Conservation (phyloP, 2,329 filamentous ascomycete species). For the Fusarium irregulare region DNA sequence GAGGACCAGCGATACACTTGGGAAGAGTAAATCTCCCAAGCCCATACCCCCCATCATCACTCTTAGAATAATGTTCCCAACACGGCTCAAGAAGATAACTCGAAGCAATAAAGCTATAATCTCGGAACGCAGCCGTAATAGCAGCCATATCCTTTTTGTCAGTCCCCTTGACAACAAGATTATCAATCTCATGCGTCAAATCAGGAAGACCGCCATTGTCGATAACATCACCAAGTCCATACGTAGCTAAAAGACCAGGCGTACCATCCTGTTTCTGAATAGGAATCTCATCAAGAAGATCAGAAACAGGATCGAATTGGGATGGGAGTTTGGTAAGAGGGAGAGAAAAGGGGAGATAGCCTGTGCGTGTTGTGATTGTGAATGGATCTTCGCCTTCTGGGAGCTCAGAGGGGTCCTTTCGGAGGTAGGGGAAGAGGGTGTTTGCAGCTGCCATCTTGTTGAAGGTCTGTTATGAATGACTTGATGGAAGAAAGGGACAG, state of each 20-base stretch:
- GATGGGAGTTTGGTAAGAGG: conserved; percentile 31
- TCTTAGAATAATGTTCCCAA: conserved; percentile 35
- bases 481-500: no score
- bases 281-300: conserved; percentile 33
- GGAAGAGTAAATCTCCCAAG: conserved; percentile 33
- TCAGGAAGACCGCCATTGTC: conserved; percentile 33
- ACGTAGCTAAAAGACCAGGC: conserved; percentile 27
- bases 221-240: conserved; percentile 31
- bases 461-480: neutral
- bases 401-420: conserved; percentile 33
- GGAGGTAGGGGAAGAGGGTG: conserved; percentile 36
- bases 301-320: conserved; percentile 31
- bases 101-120: conserved; percentile 37
- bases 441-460: conserved; percentile 35
- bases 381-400: conserved; percentile 35
- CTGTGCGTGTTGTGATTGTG: conserved; percentile 36
- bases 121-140: conserved; percentile 32
- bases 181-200: conserved; percentile 35
- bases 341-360: conserved; percentile 32
- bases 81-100: conserved; percentile 35
- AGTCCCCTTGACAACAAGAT: conserved; percentile 22
- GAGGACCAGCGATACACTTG: conserved; percentile 35
- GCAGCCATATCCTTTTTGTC: conserved; percentile 30
- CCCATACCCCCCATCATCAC: conserved; percentile 23
- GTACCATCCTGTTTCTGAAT: conserved; percentile 35